These are phyloP conservation scores for Xerocomus spinulosus DNA, from an alignment of 768 basidiomycete species.

Conservation along the genomic window DNA sequence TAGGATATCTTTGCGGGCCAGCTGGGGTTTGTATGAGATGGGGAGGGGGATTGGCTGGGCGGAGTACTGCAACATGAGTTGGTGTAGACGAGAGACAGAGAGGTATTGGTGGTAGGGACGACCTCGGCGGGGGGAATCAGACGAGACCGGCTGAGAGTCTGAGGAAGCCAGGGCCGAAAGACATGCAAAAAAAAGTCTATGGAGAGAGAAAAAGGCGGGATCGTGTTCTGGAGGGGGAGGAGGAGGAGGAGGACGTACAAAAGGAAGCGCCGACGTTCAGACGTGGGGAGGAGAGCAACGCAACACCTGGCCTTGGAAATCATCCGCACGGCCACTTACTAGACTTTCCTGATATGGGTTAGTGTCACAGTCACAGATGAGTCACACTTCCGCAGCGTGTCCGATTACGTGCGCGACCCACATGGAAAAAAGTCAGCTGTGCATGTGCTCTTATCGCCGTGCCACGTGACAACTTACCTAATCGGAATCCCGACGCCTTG, in stretches of 20 bases:
- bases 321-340: slow-evolving; percentile 4
- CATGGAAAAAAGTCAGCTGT: slow-evolving; percentile 4
- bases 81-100: slow-evolving; percentile 25
- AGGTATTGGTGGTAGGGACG: slow-evolving; percentile 31
- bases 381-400: slow-evolving; percentile 7
- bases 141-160: slow-evolving; percentile 45
- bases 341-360: slow-evolving; percentile 5
- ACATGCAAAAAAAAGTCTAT: slow-evolving; percentile 24
- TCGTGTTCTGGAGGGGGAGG: slow-evolving; percentile 6
- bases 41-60: slow-evolving; percentile 33
- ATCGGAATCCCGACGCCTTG: too few species aligned
- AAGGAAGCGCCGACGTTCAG: slow-evolving; percentile 19
- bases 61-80: slow-evolving; percentile 58
- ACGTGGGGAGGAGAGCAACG: slow-evolving; percentile 26
- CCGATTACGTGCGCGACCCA: slow-evolving; percentile 17
- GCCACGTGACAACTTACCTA: too few species aligned
- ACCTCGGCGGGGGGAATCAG: slow-evolving; percentile 41
- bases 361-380: background rate
- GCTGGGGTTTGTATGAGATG: slow-evolving; percentile 27
- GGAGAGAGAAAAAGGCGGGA: background rate
- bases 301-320: slow-evolving; percentile 14
- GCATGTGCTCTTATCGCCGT: background rate
- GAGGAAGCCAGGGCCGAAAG: slow-evolving; percentile 25
- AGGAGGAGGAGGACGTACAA: slow-evolving; percentile 17
- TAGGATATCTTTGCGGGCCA: slow-evolving; percentile 32